phyloP scores from a whole-genome alignment of 164 flowering plant species.

The Magnolia changhungtana region DNA sequence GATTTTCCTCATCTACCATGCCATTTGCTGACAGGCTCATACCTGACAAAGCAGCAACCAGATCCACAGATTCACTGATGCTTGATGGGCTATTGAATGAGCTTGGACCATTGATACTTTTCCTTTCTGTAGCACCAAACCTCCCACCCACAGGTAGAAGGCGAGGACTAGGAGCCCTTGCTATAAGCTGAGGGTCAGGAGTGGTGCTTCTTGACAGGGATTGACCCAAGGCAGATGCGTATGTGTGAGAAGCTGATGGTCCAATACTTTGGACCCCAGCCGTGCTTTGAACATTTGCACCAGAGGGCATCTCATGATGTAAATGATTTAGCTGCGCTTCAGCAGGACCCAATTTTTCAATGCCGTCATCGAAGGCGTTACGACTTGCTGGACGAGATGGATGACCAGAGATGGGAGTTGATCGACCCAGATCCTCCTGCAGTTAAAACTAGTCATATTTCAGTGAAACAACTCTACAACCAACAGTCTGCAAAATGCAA shows the following conservation, averaged over 20 bases:
- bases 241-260: slow-evolving; percentile 48
- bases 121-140: slow-evolving; percentile 46
- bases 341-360: slow-evolving; percentile 35
- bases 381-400: slow-evolving; percentile 79
- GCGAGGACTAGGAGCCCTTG: slow-evolving; percentile 73
- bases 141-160: slow-evolving; percentile 72
- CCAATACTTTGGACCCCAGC: slow-evolving; percentile 31
- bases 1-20: slow-evolving; percentile 38
- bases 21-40: slow-evolving; percentile 60
- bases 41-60: slow-evolving; percentile 65
- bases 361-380: slow-evolving; percentile 53
- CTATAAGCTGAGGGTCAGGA: slow-evolving; percentile 69
- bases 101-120: slow-evolving; percentile 33
- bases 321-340: slow-evolving; percentile 56
- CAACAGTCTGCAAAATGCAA: not conserved
- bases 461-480: slow-evolving; percentile 2
- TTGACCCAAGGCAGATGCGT: slow-evolving; percentile 71
- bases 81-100: slow-evolving; percentile 39
- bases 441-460: slow-evolving; percentile 6
- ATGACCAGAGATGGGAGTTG: slow-evolving; percentile 41
- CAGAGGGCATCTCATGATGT: slow-evolving; percentile 42
- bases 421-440: slow-evolving; percentile 64
- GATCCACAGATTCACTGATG: slow-evolving; percentile 44
- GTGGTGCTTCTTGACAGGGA: slow-evolving; percentile 75
- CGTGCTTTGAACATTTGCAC: slow-evolving; percentile 31